These are phyloP conservation scores for Neurospora sp. DNA, from an alignment of 495 filamentous ascomycete genomes.

Conservation along the genomic window DNA sequence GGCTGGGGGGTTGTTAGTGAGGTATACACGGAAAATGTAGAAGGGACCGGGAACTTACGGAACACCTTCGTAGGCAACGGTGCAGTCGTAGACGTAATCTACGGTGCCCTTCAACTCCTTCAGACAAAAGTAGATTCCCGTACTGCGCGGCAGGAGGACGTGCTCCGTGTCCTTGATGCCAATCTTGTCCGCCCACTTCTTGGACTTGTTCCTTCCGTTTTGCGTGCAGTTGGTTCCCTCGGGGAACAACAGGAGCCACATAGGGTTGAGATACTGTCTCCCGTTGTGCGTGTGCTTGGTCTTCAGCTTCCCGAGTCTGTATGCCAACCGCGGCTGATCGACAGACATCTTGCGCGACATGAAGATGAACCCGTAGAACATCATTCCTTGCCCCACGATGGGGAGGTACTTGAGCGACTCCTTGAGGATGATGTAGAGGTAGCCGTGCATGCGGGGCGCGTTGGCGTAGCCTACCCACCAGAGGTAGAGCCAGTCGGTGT, in stretches of 20 bases:
- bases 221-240: conserved; percentile 69
- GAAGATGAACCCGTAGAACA: conserved; percentile 77
- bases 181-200: conserved; percentile 58
- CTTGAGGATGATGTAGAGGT: conserved; percentile 76
- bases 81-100: conserved; percentile 79
- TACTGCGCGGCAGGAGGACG: conserved; percentile 61
- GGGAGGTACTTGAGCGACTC: conserved; percentile 72
- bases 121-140: conserved; percentile 66
- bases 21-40: no score
- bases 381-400: conserved; percentile 67
- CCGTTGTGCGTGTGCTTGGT: conserved; percentile 41
- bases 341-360: conserved; percentile 74
- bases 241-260: conserved; percentile 81
- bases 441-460: conserved; percentile 59
- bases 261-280: conserved; percentile 50
- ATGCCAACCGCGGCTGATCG: conserved; percentile 58
- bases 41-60: conserved; percentile 40
- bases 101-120: conserved; percentile 60
- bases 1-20: conserved; percentile 28
- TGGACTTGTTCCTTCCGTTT: conserved; percentile 54
- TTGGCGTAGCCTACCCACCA: conserved; percentile 81
- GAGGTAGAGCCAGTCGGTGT: conserved; percentile 82
- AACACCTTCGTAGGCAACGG: conserved; percentile 74
- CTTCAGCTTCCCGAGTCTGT: conserved; percentile 61
- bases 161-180: conserved; percentile 59